Base-by-base conservation (phyloP, 805 yeast genomes). In the Candida hispaniensis region DNA sequence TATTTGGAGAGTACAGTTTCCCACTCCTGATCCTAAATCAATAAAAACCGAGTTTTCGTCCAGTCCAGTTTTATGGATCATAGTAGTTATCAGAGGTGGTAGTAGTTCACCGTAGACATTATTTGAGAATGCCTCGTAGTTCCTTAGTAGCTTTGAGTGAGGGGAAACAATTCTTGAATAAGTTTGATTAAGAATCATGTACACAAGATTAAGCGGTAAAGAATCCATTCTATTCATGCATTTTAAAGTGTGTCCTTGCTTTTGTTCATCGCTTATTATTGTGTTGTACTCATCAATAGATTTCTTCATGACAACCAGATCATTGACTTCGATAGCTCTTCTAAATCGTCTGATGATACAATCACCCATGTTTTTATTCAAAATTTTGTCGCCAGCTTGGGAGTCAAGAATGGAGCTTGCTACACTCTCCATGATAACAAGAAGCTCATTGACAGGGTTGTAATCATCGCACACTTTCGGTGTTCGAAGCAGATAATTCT, bases 11-110 rank as follows among this genome's bases (percentile, higher is more conserved):
- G 79, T 77, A 40, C 94, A 82, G 51, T 86, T 86, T 0, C 95
- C 96, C 10, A 86, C 95, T 10, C 96, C 96, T 0, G 94, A 82
- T 0, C 96, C 96, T 14, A 86, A 61, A 56, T 86, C 96, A 43
- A 86, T 73, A 48, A 83, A 85, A n/a, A 63, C 68, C 26, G 71
- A 67, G 1, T 55, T 56, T 1, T 71, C 63, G 21, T 60, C 54
- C 32, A 85, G 57, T 1, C 64, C 66, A 32, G 83, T 76, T 46
- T 73, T 63, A 5, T 60, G 52, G 48, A 76, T 79, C 3, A 80
- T 77, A 45, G 66, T 71, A 24, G 83, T 67, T 25, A 80, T 62
- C 46, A 86, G 81, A 4, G 65, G 60, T 1, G 96, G 96, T 52
- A 86, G 62, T 40, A 86, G 59, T 55, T 86, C 96, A 7, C 96